Evolutionary conservation across 23 red algal species (phyloP).

Genomic region (Pyropia yezoensis): DNA sequence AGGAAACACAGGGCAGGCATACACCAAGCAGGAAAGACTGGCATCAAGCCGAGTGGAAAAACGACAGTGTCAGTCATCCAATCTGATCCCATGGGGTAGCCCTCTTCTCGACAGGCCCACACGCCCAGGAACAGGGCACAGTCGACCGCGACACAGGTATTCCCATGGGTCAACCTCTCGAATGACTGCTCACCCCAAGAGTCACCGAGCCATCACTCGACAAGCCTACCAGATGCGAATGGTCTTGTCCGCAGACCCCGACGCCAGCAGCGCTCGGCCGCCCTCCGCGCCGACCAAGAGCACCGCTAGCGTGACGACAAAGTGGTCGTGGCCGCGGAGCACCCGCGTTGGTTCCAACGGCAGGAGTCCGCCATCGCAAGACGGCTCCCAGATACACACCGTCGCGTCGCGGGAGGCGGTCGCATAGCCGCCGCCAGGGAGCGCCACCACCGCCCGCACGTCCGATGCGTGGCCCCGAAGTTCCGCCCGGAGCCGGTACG

Average conservation of each 20-base stretch:
- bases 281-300: not conserved
- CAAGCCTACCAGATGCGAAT: constrained; percentile 53
- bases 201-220: too few relatives aligned
- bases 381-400: constrained; percentile 34
- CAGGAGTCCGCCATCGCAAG: not conserved
- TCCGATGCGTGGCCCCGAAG: constrained; percentile 46
- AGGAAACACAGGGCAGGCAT: too few relatives aligned
- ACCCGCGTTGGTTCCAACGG: not conserved
- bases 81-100: too few relatives aligned
- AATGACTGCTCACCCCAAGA: too few relatives aligned
- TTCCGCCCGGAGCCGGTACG: constrained; percentile 49
- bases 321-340: constrained; percentile 40
- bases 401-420: constrained; percentile 57
- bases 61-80: too few relatives aligned
- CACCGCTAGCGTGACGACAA: constrained; percentile 51
- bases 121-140: too few relatives aligned
- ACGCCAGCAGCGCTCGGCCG: constrained; percentile 19
- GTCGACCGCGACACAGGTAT: too few relatives aligned
- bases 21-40: too few relatives aligned
- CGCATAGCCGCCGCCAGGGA: constrained; percentile 31
- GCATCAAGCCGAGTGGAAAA: too few relatives aligned
- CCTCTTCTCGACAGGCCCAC: too few relatives aligned
- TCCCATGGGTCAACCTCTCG: too few relatives aligned
- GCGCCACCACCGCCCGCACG: constrained; percentile 56
- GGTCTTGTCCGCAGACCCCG: constrained; percentile 62